These are phyloP conservation scores for Bimuria novae-zelandiae DNA, from an alignment of 2,329 filamentous ascomycete genomes.

Conservation along the genomic window DNA sequence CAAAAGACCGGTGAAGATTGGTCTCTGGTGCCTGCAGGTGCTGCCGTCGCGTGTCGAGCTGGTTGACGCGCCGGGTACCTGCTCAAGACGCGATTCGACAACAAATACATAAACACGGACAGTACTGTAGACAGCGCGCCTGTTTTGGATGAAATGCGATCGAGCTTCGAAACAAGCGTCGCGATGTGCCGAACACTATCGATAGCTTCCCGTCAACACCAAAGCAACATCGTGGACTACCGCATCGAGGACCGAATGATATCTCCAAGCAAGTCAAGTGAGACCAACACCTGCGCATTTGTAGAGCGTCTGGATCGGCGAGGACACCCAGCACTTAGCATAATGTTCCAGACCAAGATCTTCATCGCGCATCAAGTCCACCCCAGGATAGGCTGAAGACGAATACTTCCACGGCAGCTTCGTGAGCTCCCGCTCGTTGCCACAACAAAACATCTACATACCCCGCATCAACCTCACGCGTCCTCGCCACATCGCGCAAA, in stretches of 20 bases:
- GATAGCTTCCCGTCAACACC: conserved; percentile 34
- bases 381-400: no score
- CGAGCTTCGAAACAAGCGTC: conserved; percentile 16
- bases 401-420: no score
- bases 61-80: conserved; percentile 22
- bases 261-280: no score
- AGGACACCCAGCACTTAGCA: no score
- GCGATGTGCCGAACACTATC: conserved; percentile 18
- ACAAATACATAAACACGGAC: conserved; percentile 30
- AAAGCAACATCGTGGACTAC: conserved; percentile 20
- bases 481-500: conserved; percentile 4
- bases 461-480: background rate
- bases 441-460: background rate
- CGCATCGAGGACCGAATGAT: background rate
- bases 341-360: background rate
- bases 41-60: conserved; percentile 17
- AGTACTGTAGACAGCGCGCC: conserved; percentile 8
- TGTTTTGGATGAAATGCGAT: conserved; percentile 16
- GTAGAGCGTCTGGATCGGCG: no score
- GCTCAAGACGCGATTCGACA: conserved; percentile 37
- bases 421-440: no score
- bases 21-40: conserved; percentile 12
- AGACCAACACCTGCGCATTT: no score
- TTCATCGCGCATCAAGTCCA: background rate
- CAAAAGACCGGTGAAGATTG: conserved; percentile 28